Conservation (phyloP, 2,329 filamentous ascomycete species). For the Fusarium vanettenii region DNA sequence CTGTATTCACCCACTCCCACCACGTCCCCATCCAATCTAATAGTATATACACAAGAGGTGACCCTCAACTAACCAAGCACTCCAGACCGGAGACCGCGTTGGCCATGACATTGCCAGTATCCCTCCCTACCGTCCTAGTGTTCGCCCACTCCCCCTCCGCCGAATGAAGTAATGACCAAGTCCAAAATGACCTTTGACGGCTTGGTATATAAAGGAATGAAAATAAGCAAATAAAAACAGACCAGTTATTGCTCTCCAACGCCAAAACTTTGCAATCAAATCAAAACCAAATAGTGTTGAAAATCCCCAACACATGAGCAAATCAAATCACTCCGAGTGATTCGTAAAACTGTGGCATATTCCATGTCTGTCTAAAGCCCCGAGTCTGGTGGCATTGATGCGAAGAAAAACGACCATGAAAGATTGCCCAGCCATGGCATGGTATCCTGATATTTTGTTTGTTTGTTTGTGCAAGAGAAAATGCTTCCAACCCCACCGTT, state of each 20-base stretch:
- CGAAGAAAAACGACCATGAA: conserved; percentile 19
- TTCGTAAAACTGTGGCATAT: conserved; percentile 20
- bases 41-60: conserved; percentile 34
- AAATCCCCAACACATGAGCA: conserved; percentile 29
- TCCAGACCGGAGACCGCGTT: conserved; percentile 18
- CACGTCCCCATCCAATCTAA: conserved; percentile 30
- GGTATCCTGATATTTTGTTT: conserved; percentile 23
- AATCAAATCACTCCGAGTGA: conserved; percentile 27
- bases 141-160: conserved; percentile 6
- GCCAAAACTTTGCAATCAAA: conserved; percentile 30
- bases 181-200: conserved; percentile 10
- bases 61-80: conserved; percentile 24
- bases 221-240: conserved; percentile 19
- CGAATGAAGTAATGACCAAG: not conserved
- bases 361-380: conserved; percentile 5
- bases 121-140: conserved; percentile 21
- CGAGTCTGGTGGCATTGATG: conserved; percentile 13
- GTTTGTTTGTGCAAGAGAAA: conserved; percentile 16
- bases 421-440: conserved; percentile 12
- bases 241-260: conserved; percentile 32
- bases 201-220: conserved; percentile 14
- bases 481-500: conserved; percentile 21
- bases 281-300: conserved; percentile 21
- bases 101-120: conserved; percentile 22
- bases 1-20: conserved; percentile 34